Evolutionary conservation across 768 basidiomycete species (phyloP).

Genomic region (Leccinum imitatum): DNA sequence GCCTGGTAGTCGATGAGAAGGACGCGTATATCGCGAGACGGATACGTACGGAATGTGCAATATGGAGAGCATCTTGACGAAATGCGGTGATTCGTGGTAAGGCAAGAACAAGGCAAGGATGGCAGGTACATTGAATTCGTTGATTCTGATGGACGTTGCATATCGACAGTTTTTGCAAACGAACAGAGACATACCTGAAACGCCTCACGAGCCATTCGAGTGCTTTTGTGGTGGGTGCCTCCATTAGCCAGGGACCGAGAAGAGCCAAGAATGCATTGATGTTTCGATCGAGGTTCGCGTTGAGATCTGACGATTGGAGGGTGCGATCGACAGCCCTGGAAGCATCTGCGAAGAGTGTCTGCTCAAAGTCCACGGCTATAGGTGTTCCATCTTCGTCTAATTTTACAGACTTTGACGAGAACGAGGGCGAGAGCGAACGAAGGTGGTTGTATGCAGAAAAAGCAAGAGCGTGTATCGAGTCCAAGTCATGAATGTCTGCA

Average conservation of each 20-base stretch:
- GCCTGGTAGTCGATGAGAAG: constrained; percentile 37
- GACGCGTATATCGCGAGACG: neutral
- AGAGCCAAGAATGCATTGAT: constrained; percentile 64
- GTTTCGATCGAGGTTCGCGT: constrained; percentile 57
- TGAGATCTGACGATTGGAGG: constrained; percentile 60
- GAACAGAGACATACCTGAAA: constrained; percentile 65
- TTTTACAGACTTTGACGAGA: constrained; percentile 32
- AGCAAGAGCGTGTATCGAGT: constrained; percentile 80
- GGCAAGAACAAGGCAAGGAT: constrained; percentile 84
- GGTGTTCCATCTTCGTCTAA: constrained; percentile 18
- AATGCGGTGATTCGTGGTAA: constrained; percentile 93
- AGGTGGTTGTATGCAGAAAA: constrained; percentile 78
- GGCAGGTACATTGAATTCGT: constrained; percentile 88
- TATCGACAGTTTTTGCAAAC: neutral
- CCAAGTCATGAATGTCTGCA: constrained; percentile 83
- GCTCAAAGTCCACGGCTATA: constrained; percentile 51
- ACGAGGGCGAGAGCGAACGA: constrained; percentile 52
- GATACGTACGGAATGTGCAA: constrained; percentile 65
- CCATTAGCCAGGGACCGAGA: constrained; percentile 80
- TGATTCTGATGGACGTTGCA: constrained; percentile 52
- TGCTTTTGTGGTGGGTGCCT: constrained; percentile 76
- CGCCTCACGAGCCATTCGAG: constrained; percentile 94
- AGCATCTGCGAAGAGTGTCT: constrained; percentile 65
- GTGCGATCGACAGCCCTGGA: constrained; percentile 79
- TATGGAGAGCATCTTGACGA: constrained; percentile 89